Conservation (phyloP, 78 protist species). For the Polysphondylium violaceum region DNA sequence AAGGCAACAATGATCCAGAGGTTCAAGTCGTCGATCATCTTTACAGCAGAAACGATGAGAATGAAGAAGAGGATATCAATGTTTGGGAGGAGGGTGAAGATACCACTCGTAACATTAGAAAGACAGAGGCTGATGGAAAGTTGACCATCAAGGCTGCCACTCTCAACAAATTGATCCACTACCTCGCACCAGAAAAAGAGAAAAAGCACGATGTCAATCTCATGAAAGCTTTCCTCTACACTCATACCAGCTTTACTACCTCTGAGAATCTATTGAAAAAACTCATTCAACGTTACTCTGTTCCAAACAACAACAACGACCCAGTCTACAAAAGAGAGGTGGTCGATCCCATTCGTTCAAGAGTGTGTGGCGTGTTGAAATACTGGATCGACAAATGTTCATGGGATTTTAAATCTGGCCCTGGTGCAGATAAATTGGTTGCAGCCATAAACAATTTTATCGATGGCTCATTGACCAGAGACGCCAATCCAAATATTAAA, state of each 20-base stretch:
- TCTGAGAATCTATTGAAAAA: slow-evolving; percentile 58
- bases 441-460: slow-evolving; percentile 57
- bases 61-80: slow-evolving; percentile 60
- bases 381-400: slow-evolving; percentile 77
- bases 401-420: slow-evolving; percentile 71
- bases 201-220: slow-evolving; percentile 22
- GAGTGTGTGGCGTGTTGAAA: slow-evolving; percentile 42
- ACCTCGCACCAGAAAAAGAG: slow-evolving; percentile 33
- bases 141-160: slow-evolving; percentile 48
- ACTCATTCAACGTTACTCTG: slow-evolving; percentile 61
- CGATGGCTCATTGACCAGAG: slow-evolving; percentile 71
- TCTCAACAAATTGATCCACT: slow-evolving; percentile 50
- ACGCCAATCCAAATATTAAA: slow-evolving; percentile 18
- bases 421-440: slow-evolving; percentile 23
- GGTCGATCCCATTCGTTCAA: slow-evolving; percentile 28
- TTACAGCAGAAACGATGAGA: slow-evolving; percentile 26
- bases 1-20: slow-evolving; percentile 25
- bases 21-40: slow-evolving; percentile 62
- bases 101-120: slow-evolving; percentile 20
- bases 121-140: slow-evolving; percentile 20
- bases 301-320: slow-evolving; percentile 18
- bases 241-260: slow-evolving; percentile 51
- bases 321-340: slow-evolving; percentile 13
- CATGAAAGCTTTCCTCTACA: slow-evolving; percentile 48
- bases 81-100: slow-evolving; percentile 73